Conservation (phyloP, 1,139 yeast species). For the Hansenula sp. region DNA sequence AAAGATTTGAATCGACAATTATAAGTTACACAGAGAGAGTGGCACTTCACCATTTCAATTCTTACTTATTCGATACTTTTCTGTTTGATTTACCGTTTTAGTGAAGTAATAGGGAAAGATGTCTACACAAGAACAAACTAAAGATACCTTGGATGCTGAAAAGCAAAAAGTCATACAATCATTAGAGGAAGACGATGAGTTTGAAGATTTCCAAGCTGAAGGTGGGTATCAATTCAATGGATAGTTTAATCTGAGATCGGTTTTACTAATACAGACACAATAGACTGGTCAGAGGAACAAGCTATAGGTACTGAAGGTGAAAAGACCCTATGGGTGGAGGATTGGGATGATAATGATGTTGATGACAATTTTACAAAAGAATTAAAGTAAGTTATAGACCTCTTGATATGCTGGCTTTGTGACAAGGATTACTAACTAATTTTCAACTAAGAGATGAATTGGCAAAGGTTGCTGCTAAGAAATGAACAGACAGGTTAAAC, state of each 20-base stretch:
- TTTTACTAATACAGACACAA: background rate
- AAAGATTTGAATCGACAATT: background rate
- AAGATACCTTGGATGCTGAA: constrained; percentile 7
- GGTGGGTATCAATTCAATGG: constrained; percentile 3
- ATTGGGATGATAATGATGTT: constrained; percentile 89
- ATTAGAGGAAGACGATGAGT: constrained; percentile 87
- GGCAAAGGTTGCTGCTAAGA: constrained; percentile 24
- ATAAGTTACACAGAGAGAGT: background rate
- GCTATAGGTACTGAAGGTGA: constrained; percentile 35
- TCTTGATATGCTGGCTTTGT: too few species aligned
- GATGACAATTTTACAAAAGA: constrained; percentile 74
- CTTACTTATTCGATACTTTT: too few species aligned
- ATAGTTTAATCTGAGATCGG: too few species aligned
- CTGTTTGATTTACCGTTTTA: too few species aligned
- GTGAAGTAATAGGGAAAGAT: constrained; percentile 2
- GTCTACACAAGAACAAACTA: constrained; percentile 11
- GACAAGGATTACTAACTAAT: constrained; percentile 9
- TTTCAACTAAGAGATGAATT: constrained; percentile 20
- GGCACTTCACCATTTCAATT: background rate
- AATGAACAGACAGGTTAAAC: constrained; percentile 5
- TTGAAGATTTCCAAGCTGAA: constrained; percentile 91
- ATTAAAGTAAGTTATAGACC: constrained; percentile 41
- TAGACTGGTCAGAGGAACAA: constrained; percentile 49
- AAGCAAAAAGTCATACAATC: constrained; percentile 36
- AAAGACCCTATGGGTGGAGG: constrained; percentile 81